Evolutionary conservation across 805 yeast genomes (phyloP).

Genomic region (Sugiyamaella smithiae): DNA sequence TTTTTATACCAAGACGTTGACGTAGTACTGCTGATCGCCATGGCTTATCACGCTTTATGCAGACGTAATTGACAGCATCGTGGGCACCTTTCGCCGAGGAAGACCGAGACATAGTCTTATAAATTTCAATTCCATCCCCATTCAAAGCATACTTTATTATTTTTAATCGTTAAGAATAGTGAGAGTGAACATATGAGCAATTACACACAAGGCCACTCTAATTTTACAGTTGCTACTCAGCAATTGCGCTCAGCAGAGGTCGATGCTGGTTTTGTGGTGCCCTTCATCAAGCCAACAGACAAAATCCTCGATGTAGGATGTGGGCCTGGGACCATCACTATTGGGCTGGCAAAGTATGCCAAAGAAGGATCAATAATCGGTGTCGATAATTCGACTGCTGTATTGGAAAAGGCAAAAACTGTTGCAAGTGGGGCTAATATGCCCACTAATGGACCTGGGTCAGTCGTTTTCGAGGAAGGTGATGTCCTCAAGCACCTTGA

Average conservation of each 20-base stretch:
- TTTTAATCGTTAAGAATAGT: too few relatives aligned
- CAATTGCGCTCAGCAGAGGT: conserved; percentile 36
- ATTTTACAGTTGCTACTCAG: conserved; percentile 25
- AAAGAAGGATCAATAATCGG: conserved; percentile 34
- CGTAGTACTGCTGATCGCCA: too few relatives aligned
- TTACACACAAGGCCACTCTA: not conserved
- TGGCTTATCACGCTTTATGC: too few relatives aligned
- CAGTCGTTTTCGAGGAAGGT: not conserved
- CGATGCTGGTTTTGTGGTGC: conserved; percentile 31
- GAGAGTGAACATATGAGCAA: not conserved
- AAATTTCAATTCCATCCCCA: too few relatives aligned
- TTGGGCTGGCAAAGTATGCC: conserved; percentile 35
- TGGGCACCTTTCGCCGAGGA: too few relatives aligned
- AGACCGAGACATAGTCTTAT: too few relatives aligned
- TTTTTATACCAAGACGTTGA: too few relatives aligned
- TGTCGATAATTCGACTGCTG: not conserved
- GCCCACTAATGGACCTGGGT: not conserved
- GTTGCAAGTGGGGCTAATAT: not conserved
- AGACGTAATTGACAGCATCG: too few relatives aligned
- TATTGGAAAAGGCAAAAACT: not conserved
- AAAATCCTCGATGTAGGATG: conserved; percentile 42
- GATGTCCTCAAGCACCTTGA: not conserved
- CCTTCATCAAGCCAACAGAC: conserved; percentile 30
- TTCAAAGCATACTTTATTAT: too few relatives aligned
- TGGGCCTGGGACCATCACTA: conserved; percentile 44